phyloP scores from a whole-genome alignment of 225 moss, liverwort and hornwort genomes.

The Pleurozium schreberi region DNA sequence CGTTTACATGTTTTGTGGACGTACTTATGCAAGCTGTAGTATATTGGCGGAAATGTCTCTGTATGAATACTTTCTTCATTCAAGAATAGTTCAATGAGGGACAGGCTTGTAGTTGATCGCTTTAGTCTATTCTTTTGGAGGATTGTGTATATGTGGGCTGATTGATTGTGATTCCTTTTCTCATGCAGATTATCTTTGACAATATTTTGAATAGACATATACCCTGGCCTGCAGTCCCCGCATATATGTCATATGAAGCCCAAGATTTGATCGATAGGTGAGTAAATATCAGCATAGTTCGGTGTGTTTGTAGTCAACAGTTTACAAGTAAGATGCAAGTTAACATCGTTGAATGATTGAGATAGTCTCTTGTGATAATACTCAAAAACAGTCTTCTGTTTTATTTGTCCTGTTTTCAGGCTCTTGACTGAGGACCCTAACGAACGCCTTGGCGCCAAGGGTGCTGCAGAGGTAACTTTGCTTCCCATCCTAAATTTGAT shows the following conservation, averaged over 20 bases:
- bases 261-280: slow-evolving; percentile 79
- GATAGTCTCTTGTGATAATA: background rate
- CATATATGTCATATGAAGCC: slow-evolving; percentile 75
- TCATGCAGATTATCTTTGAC: slow-evolving; percentile 79
- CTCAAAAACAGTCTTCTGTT: background rate
- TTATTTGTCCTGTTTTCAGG: slow-evolving; percentile 23
- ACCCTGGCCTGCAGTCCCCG: slow-evolving; percentile 75
- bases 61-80: background rate
- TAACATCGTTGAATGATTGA: background rate
- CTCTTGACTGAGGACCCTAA: slow-evolving; percentile 86
- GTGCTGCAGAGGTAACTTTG: slow-evolving; percentile 73
- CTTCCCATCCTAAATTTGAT: background rate
- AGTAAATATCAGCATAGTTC: background rate
- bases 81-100: background rate
- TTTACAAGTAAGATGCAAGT: background rate
- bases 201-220: slow-evolving; percentile 89
- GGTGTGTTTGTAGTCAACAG: background rate
- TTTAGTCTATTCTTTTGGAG: background rate
- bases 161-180: background rate
- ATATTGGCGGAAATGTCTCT: background rate
- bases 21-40: background rate
- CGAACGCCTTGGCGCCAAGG: slow-evolving; percentile 89
- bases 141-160: background rate
- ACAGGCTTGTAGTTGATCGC: background rate
- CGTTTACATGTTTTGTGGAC: background rate